A percentile compares a stretch with the other conserved stretches of the same genome.
These are phyloP conservation scores for Nakazawaea wickerhamii DNA, from an alignment of 805 yeast species.

Conservation along the genomic window DNA sequence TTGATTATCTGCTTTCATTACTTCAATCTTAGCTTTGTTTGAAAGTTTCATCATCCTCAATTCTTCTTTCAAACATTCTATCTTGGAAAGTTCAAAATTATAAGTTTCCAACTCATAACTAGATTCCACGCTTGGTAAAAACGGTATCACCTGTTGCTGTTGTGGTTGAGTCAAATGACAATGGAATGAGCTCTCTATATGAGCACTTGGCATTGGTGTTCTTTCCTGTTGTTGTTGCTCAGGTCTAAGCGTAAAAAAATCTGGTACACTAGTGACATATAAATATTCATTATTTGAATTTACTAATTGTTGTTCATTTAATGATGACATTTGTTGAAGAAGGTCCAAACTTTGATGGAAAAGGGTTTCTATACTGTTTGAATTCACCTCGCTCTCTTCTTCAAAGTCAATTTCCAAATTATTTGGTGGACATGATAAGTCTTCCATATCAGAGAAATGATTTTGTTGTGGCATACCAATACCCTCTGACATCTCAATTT, in stretches of 20 bases:
- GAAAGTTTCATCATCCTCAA: background rate
- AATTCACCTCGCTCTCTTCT: background rate
- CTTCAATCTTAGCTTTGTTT: slow-evolving; percentile 15
- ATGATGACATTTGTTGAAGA: too few relatives aligned
- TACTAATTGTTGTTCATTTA: background rate
- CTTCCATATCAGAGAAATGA: background rate
- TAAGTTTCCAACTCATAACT: background rate
- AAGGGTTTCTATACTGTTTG: too few relatives aligned
- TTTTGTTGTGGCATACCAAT: background rate
- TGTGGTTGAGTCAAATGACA: background rate
- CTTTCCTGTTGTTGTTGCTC: background rate
- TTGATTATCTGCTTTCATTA: slow-evolving; percentile 27
- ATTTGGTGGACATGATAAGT: background rate
- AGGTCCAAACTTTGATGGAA: too few relatives aligned
- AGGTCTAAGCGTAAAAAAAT: background rate
- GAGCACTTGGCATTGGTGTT: background rate
- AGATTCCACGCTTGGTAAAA: background rate
- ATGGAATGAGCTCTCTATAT: background rate
- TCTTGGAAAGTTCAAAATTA: background rate
- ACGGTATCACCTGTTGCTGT: background rate
- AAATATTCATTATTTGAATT: background rate
- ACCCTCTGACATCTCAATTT: background rate
- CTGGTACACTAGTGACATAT: background rate
- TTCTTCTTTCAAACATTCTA: background rate
- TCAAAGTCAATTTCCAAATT: background rate